Percentiles rank a stretch among this genome's conserved stretches.
These are phyloP conservation scores for Dittrichia graveolens DNA, from an alignment of 129 eudicot genomes.

Conservation along the genomic window DNA sequence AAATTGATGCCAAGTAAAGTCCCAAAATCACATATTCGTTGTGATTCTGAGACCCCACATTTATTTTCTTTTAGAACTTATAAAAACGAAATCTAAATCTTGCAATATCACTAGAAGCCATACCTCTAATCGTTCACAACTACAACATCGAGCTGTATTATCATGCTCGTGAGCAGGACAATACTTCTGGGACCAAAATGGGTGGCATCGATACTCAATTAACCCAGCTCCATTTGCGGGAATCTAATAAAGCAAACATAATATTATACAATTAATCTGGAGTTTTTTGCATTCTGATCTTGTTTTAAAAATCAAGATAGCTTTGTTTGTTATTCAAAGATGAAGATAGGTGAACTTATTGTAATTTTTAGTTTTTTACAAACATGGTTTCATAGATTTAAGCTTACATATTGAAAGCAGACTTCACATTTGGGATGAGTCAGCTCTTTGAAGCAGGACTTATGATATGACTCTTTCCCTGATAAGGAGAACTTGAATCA, in stretches of 20 bases:
- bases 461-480: conserved; percentile 84
- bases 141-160: conserved; percentile 89
- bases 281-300: not conserved
- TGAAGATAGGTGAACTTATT: not conserved
- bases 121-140: conserved; percentile 99
- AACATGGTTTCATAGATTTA: conserved; percentile 5
- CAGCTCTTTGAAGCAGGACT: conserved; percentile 88
- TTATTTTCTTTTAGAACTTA: not conserved
- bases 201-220: conserved; percentile 98
- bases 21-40: conserved; percentile 7
- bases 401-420: conserved; percentile 89
- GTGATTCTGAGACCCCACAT: not conserved
- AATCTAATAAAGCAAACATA: conserved; percentile 45
- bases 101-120: conserved; percentile 19
- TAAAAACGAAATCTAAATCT: not conserved
- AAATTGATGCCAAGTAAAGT: not conserved
- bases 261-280: not conserved
- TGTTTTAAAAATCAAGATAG: conserved; percentile 15
- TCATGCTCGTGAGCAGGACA: conserved; percentile 97
- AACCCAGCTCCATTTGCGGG: conserved; percentile 83
- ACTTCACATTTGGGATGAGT: conserved; percentile 98
- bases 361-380: not conserved
- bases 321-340: not conserved
- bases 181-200: conserved; percentile 97
- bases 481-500: conserved; percentile 94